Conservation (phyloP, 257 asterid genomes). For the Plectranthus barbatus region DNA sequence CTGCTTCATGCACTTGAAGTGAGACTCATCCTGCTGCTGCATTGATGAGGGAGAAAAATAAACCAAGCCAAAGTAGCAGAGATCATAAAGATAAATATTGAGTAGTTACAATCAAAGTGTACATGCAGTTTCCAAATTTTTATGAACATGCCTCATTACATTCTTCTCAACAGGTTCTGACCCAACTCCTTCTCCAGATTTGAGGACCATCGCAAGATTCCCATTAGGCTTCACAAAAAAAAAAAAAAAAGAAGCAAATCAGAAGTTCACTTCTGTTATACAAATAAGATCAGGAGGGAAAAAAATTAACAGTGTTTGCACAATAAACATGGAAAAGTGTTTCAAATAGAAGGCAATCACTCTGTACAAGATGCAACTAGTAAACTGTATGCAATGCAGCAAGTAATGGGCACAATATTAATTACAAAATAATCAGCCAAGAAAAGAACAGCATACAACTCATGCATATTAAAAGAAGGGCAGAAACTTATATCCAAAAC, state of each 20-base stretch:
- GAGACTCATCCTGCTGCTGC: conserved; percentile 54
- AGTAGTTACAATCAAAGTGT: conserved; percentile 5
- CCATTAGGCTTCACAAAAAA: conserved; percentile 68
- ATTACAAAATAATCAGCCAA: neutral
- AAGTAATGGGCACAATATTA: neutral
- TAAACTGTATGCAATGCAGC: too few relatives aligned
- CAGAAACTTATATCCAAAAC: conserved; percentile 53
- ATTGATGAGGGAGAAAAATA: conserved; percentile 13
- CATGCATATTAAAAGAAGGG: conserved; percentile 5
- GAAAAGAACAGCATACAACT: neutral
- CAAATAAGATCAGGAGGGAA: too few relatives aligned
- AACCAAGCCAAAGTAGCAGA: conserved; percentile 33
- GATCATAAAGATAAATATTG: conserved; percentile 37
- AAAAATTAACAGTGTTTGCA: too few relatives aligned
- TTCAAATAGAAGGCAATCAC: too few relatives aligned
- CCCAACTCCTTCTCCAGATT: conserved; percentile 59
- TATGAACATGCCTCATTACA: conserved; percentile 66
- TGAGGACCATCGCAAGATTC: conserved; percentile 43
- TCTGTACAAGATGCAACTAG: too few relatives aligned
- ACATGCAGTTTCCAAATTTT: conserved; percentile 19
- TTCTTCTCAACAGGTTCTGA: conserved; percentile 66
- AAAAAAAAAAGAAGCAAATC: conserved; percentile 24
- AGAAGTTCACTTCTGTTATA: conserved; percentile 6
- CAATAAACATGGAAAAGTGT: too few relatives aligned
- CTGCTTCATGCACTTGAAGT: conserved; percentile 39